Conservation (phyloP, 1,284 basidiomycete genomes). For the Exobasidium cylindrosporum region DNA sequence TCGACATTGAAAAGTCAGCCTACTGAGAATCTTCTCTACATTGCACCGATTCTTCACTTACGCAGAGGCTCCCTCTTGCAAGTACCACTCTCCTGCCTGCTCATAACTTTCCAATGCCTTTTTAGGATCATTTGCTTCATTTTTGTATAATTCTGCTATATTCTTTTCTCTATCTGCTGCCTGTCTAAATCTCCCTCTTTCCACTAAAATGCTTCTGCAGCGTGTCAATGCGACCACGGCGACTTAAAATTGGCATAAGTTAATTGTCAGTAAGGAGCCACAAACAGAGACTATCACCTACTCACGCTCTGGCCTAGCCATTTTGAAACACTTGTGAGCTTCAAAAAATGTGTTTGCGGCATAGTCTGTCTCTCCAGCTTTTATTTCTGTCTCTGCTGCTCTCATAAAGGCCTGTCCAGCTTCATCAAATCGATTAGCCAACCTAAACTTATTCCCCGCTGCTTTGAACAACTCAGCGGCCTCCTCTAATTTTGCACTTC, state of each 20-base stretch:
- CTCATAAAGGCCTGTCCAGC: slow-evolving; percentile 67
- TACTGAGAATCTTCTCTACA: background rate
- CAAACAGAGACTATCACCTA: background rate
- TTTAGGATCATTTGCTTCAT: slow-evolving; percentile 68
- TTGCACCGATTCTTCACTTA: slow-evolving; percentile 63
- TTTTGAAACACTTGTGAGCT: slow-evolving; percentile 53
- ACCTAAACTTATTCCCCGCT: slow-evolving; percentile 91
- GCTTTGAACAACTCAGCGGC: slow-evolving; percentile 90
- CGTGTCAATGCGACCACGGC: slow-evolving; percentile 84
- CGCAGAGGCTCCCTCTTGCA: slow-evolving; percentile 93
- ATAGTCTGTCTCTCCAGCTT: slow-evolving; percentile 50
- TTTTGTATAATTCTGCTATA: slow-evolving; percentile 86
- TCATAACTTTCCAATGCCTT: slow-evolving; percentile 87
- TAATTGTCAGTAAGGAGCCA: no score
- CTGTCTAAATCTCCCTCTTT: slow-evolving; percentile 87
- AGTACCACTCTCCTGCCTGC: slow-evolving; percentile 94
- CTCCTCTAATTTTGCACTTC: slow-evolving; percentile 62
- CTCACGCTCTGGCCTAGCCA: slow-evolving; percentile 45
- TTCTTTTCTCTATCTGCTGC: slow-evolving; percentile 88
- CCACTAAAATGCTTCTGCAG: slow-evolving; percentile 77
- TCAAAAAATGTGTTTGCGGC: slow-evolving; percentile 54
- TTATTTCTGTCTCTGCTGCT: slow-evolving; percentile 50
- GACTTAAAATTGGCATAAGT: slow-evolving; percentile 61
- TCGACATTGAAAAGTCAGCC: background rate
- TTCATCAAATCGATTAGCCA: slow-evolving; percentile 85